Conservation (phyloP, 192 early-diverging fungal species). For the Funneliformis mosseae region DNA sequence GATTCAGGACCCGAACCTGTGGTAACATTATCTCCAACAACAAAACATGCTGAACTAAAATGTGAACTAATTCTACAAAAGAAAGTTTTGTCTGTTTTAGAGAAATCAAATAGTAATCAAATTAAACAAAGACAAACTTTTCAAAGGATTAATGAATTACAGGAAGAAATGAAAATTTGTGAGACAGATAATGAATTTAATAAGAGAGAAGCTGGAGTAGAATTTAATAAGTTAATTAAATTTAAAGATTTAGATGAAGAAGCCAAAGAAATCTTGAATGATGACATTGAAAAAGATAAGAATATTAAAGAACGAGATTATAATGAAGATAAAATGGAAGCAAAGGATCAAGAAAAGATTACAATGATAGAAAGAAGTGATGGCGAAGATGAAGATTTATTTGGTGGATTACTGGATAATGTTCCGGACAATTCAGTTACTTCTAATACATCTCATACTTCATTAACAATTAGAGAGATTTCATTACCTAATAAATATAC, state of each 20-base stretch:
- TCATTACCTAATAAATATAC: constrained; percentile 39
- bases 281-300: constrained; percentile 29
- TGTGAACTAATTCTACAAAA: constrained; percentile 30
- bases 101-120: constrained; percentile 25
- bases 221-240: constrained; percentile 39
- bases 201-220: constrained; percentile 30
- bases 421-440: background rate
- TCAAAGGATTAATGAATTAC: constrained; percentile 23
- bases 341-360: constrained; percentile 33
- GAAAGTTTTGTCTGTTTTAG: constrained; percentile 1
- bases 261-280: constrained; percentile 41
- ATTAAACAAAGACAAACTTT: constrained; percentile 35
- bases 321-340: constrained; percentile 36
- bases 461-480: constrained; percentile 26
- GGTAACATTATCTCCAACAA: background rate
- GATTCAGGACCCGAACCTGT: background rate
- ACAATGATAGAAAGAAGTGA: constrained; percentile 1
- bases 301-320: constrained; percentile 38
- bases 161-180: background rate
- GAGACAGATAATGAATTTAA: constrained; percentile 17
- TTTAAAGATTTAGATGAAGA: constrained; percentile 40
- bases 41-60: constrained; percentile 27
- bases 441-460: background rate
- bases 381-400: constrained; percentile 37
- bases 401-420: constrained; percentile 43